These are phyloP conservation scores for Ogataea methylovora DNA, from an alignment of 805 yeast genomes.

Conservation along the genomic window DNA sequence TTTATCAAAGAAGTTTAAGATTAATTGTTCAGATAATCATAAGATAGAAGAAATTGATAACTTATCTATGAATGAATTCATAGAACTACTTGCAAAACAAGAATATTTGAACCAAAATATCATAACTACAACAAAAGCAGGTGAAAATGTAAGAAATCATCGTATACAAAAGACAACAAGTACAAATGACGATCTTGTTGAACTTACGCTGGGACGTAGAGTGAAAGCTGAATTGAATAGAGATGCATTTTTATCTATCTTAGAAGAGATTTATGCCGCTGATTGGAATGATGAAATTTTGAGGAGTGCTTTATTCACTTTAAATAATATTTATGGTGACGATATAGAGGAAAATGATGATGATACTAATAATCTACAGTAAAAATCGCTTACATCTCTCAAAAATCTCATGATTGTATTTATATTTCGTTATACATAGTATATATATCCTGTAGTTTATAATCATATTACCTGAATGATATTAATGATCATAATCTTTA, in stretches of 20 bases:
- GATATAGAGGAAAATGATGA: neutral
- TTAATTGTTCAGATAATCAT: slow-evolving; percentile 15
- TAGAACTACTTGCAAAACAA: slow-evolving; percentile 16
- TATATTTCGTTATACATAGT: too few species aligned
- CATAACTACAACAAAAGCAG: neutral
- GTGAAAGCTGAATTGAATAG: slow-evolving; percentile 18
- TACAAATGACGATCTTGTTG: slow-evolving; percentile 17
- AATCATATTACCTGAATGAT: too few species aligned
- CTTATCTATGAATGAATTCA: slow-evolving; percentile 13
- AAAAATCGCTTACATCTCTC: neutral
- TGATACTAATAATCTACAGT: neutral
- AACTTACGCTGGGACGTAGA: slow-evolving; percentile 22
- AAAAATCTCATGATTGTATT: too few species aligned
- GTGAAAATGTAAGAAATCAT: slow-evolving; percentile 1
- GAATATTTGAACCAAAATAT: slow-evolving; percentile 20
- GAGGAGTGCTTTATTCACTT: slow-evolving; percentile 17
- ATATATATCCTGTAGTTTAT: too few species aligned
- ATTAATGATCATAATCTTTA: too few species aligned
- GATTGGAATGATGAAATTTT: slow-evolving; percentile 22
- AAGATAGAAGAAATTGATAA: slow-evolving; percentile 11
- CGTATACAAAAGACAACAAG: slow-evolving; percentile 3
- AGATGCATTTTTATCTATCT: slow-evolving; percentile 16
- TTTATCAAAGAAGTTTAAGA: slow-evolving; percentile 15
- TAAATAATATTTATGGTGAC: slow-evolving; percentile 13
- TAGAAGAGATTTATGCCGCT: slow-evolving; percentile 17